Percentiles rank a stretch among this genome's conserved stretches.
phyloP scores from a whole-genome alignment of 2,329 filamentous ascomycete genomes.

The Hymenoscyphus infarciens region DNA sequence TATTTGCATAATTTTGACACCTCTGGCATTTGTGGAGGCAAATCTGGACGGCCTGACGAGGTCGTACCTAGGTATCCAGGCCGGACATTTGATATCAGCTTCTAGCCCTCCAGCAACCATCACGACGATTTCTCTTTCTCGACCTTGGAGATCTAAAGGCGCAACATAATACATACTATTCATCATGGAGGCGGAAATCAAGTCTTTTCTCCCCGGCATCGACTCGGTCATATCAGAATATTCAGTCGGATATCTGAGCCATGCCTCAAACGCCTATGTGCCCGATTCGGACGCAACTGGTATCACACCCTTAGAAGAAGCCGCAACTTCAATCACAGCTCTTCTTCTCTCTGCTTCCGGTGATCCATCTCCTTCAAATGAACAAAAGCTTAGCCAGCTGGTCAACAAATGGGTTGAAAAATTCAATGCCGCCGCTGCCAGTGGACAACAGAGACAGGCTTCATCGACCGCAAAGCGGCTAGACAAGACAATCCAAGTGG shows the following conservation, averaged over 20 bases:
- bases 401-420: slow-evolving; percentile 87
- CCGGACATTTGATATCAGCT: background rate
- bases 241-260: slow-evolving; percentile 88
- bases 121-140: background rate
- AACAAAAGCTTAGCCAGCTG: slow-evolving; percentile 74
- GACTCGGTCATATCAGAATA: slow-evolving; percentile 89
- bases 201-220: slow-evolving; percentile 77
- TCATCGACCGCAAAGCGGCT: slow-evolving; percentile 78
- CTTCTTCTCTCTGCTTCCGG: slow-evolving; percentile 92
- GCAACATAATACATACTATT: background rate
- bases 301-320: slow-evolving; percentile 77
- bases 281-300: slow-evolving; percentile 67
- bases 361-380: slow-evolving; percentile 66
- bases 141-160: background rate
- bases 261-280: slow-evolving; percentile 81
- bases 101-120: background rate
- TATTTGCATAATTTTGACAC: background rate
- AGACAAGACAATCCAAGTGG: slow-evolving; percentile 92
- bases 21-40: slow-evolving; percentile 6
- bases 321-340: slow-evolving; percentile 79
- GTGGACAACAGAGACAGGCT: slow-evolving; percentile 64
- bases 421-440: slow-evolving; percentile 65
- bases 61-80: too few species aligned
- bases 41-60: too few species aligned
- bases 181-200: slow-evolving; percentile 82